Base-by-base conservation (phyloP, 2,329 filamentous ascomycete species). In the Paecilomyces variotii region DNA sequence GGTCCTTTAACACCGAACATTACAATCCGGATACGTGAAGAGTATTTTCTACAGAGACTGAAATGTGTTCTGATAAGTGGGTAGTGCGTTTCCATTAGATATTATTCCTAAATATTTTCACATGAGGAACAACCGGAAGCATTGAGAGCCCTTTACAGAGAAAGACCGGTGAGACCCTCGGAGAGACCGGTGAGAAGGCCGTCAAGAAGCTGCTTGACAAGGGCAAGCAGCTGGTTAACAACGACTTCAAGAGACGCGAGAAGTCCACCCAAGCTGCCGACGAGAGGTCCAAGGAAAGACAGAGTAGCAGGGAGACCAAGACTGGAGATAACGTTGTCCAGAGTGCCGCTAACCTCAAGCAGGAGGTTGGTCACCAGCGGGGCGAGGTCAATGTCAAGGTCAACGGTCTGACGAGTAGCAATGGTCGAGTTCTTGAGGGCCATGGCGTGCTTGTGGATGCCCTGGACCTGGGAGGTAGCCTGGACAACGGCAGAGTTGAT, bases 211-310 rank as follows among this genome's bases (percentile, higher is more conserved):
- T 51, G 54, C 30, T 30, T 49, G n/a, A 62, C 54, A n/a, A 62
- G 49, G 3, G 52, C 27, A 52, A 60, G 54, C 2, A 62, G 55
- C 26, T 62, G 49, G 27, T 57, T 35, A 2, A 62, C 60, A 9
- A 62, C 60, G 2, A 56, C 53, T 2, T 60, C 49, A 50, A 62
- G 52, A 3, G 56, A 28, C 24, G 54, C 45, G 3, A 62, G 54
- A 45, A 62, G 30, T 10, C 14, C 34, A 27, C 59, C 58, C n/a
- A 62, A 30, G 11, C 56, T 56, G 4, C 10, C 2, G n/a, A 62
- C 56, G 11, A 60, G 49, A 1, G 60, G 58, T 19, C 58, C 59
- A 25, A 62, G 52, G 59, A 62, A 57, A 25, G 58, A 56, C 11
- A 62, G 59, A 4, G 58, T 62, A 5, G 60, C 51, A 32, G 56